Evolutionary conservation across 208 protist genomes (phyloP).

Genomic region (Giardia duodenalis): DNA sequence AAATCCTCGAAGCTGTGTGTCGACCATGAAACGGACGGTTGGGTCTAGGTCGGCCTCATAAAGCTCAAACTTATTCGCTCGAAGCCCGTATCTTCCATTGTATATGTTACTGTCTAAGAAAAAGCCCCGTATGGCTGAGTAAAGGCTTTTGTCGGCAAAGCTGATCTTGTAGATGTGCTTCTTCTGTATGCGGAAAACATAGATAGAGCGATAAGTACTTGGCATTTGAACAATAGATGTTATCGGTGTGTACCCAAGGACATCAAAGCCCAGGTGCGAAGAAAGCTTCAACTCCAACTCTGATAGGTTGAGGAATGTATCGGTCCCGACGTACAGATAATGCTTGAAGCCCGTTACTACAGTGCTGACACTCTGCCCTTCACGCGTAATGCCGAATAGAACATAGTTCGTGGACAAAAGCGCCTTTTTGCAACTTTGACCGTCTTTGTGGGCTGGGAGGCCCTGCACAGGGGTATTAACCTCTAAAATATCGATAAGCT

Average conservation of each 20-base stretch:
- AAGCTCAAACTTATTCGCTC: background rate
- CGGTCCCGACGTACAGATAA: background rate
- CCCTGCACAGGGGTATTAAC: background rate
- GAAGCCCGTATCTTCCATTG: background rate
- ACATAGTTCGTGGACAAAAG: background rate
- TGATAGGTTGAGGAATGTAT: background rate
- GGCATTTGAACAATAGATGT: background rate
- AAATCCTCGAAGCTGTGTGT: background rate
- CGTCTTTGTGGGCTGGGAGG: background rate
- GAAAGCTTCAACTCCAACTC: background rate
- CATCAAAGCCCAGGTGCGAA: background rate
- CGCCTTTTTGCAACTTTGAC: background rate
- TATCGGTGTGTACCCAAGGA: background rate
- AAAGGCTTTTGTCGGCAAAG: background rate
- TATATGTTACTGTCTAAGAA: background rate
- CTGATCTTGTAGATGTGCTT: background rate
- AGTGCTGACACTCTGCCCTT: background rate
- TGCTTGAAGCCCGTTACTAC: background rate
- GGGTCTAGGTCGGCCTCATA: background rate
- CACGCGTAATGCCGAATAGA: background rate
- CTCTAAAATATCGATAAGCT: conserved; percentile 5
- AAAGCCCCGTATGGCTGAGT: background rate
- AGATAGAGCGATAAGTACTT: background rate
- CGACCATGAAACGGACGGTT: background rate
- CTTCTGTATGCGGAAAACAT: background rate